Base-by-base conservation (phyloP, 805 yeast species). In the Vanderwaltozyma tropicalis region DNA sequence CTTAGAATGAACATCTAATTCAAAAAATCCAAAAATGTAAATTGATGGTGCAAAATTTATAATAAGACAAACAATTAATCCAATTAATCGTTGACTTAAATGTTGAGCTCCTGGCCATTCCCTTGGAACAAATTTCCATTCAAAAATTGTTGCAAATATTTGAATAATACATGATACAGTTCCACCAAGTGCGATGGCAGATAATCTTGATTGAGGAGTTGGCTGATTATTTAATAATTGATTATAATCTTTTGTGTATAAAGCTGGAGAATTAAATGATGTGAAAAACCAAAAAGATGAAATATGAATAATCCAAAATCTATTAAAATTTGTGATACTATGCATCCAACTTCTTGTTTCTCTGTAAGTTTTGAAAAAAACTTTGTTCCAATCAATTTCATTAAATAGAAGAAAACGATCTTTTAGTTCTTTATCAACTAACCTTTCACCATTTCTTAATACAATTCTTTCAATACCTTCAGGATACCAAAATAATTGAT, bases 401-500 rank as follows among this genome's bases (percentile, higher is more conserved):
- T 68, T 66, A 24, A 86, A 61, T 27, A 63, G 53, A 7, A 63
- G 41, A 47, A 74, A 84, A 43, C 95, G 64, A 39, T 78, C 76
- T 16, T 62, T 54, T 0, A 75, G 64, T 2, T 74, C 72, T 25
- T 72, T 52, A 41, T 72, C 74, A 58, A 83, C 71, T 18, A 83
- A 53, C 32, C 64, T 47, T 32, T 66, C 67, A 7, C 69, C 64
- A 31, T 67, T 68, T 32, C 28, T 37, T 24, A 80, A 53, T 2
- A 61, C 59, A 15, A 86, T 67, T 35, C 69, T 68, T 43, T 74
- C 75, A 37, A 86, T 63, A 0, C 92, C 86, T 43, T 75, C 71
- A 3, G 76, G 68, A 48, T 80, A 77, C 96, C 96, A 86, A 52
- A 86, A 86, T 28, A 81, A 63, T 51, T 86, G 95, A 53, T 86